Evolutionary conservation across 768 basidiomycete species (phyloP), one percentile per base, ranked within the genome.

Genomic region (Auricularia sp.): DNA sequence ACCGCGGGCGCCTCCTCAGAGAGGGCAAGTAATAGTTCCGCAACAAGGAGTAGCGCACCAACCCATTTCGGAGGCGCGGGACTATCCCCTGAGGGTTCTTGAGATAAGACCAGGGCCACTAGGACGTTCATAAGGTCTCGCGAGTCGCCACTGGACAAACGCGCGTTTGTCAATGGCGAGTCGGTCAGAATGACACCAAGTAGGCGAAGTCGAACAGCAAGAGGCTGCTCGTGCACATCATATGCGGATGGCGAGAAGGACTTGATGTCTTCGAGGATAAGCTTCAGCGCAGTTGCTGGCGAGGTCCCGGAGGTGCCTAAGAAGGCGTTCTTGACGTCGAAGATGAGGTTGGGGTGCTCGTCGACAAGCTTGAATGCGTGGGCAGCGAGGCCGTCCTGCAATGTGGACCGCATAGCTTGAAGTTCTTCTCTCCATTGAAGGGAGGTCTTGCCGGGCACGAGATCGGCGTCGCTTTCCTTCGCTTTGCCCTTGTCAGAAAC

Each of bases 281-380:
- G 81, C 53, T 82, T 81, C 61, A 95, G 80, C 6, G 88, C 87
- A 67, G 86, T 77, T 33, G 82, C 79, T 66, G 87, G 85, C 23
- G 56, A 33, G 69, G 87, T 76, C 59, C 79, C 82, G 62, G 78
- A 78, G 11, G 83, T 77, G 34, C 87, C 86, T 64, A 90, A 81
- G 74, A 97, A 94, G 23, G 91, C 90, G 33, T 81, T 81, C 68
- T 89, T 86, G 43, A 97, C 81, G 71, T 97, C 93, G 71, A 95
- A 97, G 51, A 97, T 85, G 63, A 98, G 83, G 7, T 88, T 87
- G 3, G 90, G 85, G 70, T 94, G 88, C 67, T 90, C 86, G 71
- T 97, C 94, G 58, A 96, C 86, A 36, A 99, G 81, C 11, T 79
- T 75, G 64, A 99, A 77, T 0, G 92, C 88, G 56, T 85, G 85